phyloP scores from a whole-genome alignment of 148 eudicot species.

The Pouteria glomerata region DNA sequence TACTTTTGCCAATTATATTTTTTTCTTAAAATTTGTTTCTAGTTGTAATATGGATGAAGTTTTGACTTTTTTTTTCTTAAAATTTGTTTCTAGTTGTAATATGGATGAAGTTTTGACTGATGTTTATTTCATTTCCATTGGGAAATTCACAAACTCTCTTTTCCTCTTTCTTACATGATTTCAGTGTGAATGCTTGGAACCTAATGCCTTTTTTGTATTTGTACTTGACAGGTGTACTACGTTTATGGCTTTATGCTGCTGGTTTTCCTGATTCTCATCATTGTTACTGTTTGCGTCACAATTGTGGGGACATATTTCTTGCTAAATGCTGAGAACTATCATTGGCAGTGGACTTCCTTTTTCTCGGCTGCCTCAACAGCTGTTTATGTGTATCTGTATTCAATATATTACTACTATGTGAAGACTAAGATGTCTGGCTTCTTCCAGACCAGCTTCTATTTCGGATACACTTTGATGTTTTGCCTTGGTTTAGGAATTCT shows the following conservation, averaged over 20 bases:
- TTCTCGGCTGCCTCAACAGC: constrained; percentile 86
- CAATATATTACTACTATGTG: constrained; percentile 76
- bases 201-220: background rate
- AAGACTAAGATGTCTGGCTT: constrained; percentile 98
- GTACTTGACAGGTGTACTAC: constrained; percentile 71
- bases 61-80: too few relatives aligned
- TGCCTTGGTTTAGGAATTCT: constrained; percentile 83
- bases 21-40: background rate
- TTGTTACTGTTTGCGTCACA: constrained; percentile 91
- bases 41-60: too few relatives aligned
- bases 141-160: background rate
- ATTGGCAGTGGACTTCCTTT: constrained; percentile 96
- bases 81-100: background rate
- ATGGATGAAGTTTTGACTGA: background rate
- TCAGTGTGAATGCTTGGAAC: background rate
- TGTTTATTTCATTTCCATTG: background rate
- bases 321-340: constrained; percentile 96
- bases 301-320: constrained; percentile 97
- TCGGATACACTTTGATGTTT: constrained; percentile 81
- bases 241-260: constrained; percentile 91
- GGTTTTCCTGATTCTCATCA: constrained; percentile 77
- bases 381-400: constrained; percentile 79
- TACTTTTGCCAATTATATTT: background rate
- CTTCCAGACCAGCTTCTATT: constrained; percentile 99
- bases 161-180: background rate